Evolutionary conservation across 2,329 filamentous ascomycete genomes (phyloP).

Genomic region (Claviceps digitariae): DNA sequence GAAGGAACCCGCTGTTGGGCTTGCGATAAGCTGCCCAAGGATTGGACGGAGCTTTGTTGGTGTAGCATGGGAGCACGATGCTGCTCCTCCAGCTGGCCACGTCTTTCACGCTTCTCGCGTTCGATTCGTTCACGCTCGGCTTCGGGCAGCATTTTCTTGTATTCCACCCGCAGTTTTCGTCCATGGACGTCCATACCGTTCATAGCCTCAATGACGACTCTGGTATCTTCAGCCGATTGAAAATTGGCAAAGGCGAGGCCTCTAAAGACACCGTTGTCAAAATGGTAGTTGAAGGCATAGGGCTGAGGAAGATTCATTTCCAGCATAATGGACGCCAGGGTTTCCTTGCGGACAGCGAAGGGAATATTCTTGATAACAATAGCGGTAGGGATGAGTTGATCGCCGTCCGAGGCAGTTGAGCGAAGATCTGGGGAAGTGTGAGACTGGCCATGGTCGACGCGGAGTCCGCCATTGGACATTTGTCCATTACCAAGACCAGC

Average conservation of each 20-base stretch:
- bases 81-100: slow-evolving; percentile 93
- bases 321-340: slow-evolving; percentile 84
- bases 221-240: slow-evolving; percentile 87
- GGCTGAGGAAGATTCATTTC: slow-evolving; percentile 86
- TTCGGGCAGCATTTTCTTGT: slow-evolving; percentile 98
- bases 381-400: slow-evolving; percentile 92
- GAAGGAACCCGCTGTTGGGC: slow-evolving; percentile 37
- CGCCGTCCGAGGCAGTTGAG: slow-evolving; percentile 40
- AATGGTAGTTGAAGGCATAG: slow-evolving; percentile 99
- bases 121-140: slow-evolving; percentile 93
- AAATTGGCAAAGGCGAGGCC: slow-evolving; percentile 97
- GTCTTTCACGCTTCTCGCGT: slow-evolving; percentile 88
- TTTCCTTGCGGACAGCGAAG: slow-evolving; percentile 95
- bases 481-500: slow-evolving; percentile 22
- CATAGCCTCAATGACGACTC: slow-evolving; percentile 80
- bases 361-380: slow-evolving; percentile 99
- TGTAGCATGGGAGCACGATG: slow-evolving; percentile 70
- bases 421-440: slow-evolving; percentile 28
- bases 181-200: slow-evolving; percentile 95
- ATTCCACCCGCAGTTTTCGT: slow-evolving; percentile 87
- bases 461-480: slow-evolving; percentile 27
- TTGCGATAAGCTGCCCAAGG: slow-evolving; percentile 51
- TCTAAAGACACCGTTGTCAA: slow-evolving; percentile 93
- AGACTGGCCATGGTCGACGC: slow-evolving; percentile 27
- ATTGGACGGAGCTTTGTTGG: slow-evolving; percentile 76